Base-by-base conservation (phyloP, 805 yeast genomes). In the Dipodascus albidus region DNA sequence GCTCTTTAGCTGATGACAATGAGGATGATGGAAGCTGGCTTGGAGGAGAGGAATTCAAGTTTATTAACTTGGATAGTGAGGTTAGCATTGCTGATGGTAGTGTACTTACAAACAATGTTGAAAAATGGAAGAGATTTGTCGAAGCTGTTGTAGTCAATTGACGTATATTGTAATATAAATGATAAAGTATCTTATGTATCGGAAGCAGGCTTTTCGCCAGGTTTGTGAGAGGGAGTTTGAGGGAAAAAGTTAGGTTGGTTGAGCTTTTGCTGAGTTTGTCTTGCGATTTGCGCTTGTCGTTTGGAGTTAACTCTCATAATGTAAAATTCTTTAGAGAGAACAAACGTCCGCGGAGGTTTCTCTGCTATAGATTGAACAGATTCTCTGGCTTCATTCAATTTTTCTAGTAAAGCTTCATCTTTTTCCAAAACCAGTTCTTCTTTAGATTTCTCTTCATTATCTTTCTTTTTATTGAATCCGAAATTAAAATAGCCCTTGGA, bases 91-190 rank as follows among this genome's bases (percentile, higher is more conserved):
- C 79, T 1, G 81, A 79, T 6, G 97, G 97, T 1, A 84, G 90
- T 58, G 85, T 85, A 1, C 68, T 73, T 62, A 79, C 80, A 59
- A 69, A 70, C 15, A 77, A 82, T 31, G 68, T 77, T 38, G 76
- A 70, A 2, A 69, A 70, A 19, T 85, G 96, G 88, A 79, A 76
- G 58, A 75, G 81, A 58, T 90, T 96, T 96, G 73, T 90, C 33
- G 83, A 81, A 58, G 90, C 83, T 64, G 75, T 78, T 59, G 83
- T 83, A 14, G 85, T 82, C 23, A 85, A 85, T 57, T 72, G 53
- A 27, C 11, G 33, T 6, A 27, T 6, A 27, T 27, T 20, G 47
- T n/a, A 20, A 41, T n/a, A 20, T 41, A 20, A 33, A 41, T 41
- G 19, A 41, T 27, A 11, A 27, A 27, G 33, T 27, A 27, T 11